Evolutionary conservation across 2,329 filamentous ascomycete genomes (phyloP).

Genomic region (Talaromyces funiculosus): DNA sequence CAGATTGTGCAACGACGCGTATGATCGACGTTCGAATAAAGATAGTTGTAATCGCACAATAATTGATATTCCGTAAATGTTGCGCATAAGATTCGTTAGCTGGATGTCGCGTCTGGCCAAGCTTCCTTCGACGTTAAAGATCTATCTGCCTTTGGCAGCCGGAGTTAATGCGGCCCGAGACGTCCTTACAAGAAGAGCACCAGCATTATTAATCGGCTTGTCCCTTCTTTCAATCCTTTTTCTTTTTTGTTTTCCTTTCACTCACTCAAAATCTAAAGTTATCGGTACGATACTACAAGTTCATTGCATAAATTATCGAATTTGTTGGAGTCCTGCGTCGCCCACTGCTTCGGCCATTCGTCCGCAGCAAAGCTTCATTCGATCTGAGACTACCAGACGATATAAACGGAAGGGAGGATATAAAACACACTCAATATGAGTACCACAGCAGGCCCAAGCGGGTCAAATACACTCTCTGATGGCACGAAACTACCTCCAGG

Average conservation of each 20-base stretch:
- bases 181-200: not conserved
- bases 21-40: too few species aligned
- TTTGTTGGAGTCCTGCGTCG: not conserved
- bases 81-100: not conserved
- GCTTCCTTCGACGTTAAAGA: not conserved
- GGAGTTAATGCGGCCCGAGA: constrained; percentile 1
- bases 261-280: too few species aligned
- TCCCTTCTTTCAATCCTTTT: not conserved
- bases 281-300: too few species aligned
- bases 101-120: constrained; percentile 1
- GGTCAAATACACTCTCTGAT: not conserved
- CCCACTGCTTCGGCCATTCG: not conserved
- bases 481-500: constrained; percentile 36
- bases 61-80: not conserved
- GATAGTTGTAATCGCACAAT: not conserved
- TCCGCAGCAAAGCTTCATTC: not conserved
- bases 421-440: not conserved
- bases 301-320: too few species aligned
- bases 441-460: not conserved
- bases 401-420: not conserved
- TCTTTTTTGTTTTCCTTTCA: not conserved
- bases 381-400: too few species aligned
- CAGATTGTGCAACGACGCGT: too few species aligned
- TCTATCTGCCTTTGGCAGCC: not conserved
- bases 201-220: constrained; percentile 1